Percentiles rank a stretch among this genome's conserved stretches.
Evolutionary conservation across 495 filamentous ascomycete genomes (phyloP).

Genomic region (Mytilinidion resinicola): DNA sequence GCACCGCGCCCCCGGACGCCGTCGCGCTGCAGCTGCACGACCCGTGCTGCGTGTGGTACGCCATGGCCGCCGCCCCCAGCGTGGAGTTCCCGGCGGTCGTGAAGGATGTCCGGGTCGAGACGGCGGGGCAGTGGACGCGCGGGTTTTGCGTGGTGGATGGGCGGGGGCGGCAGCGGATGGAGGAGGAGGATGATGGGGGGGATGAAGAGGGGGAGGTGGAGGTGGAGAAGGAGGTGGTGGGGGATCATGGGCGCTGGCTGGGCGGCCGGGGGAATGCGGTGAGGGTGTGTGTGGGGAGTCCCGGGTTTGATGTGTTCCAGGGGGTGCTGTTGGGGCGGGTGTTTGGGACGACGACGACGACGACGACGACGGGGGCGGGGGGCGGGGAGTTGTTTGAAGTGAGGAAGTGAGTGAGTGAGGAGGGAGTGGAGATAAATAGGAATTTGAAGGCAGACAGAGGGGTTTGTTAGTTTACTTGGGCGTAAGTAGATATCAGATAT

Average conservation of each 20-base stretch:
- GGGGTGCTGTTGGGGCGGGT: slow-evolving; percentile 35
- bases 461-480: neutral
- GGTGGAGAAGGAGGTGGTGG: slow-evolving; percentile 46
- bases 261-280: slow-evolving; percentile 72
- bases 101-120: slow-evolving; percentile 78
- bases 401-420: neutral
- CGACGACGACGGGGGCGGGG: neutral
- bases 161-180: slow-evolving; percentile 50
- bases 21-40: slow-evolving; percentile 75
- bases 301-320: slow-evolving; percentile 46
- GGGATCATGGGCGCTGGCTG: slow-evolving; percentile 71
- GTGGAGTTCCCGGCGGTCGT: slow-evolving; percentile 38
- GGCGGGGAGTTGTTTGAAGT: neutral
- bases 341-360: slow-evolving; percentile 21
- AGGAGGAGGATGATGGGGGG: slow-evolving; percentile 44
- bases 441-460: neutral
- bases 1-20: slow-evolving; percentile 46
- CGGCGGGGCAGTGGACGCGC: slow-evolving; percentile 84
- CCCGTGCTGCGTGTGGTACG: slow-evolving; percentile 70
- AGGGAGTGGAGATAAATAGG: neutral
- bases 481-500: neutral
- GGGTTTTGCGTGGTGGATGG: slow-evolving; percentile 84
- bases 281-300: slow-evolving; percentile 56
- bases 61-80: slow-evolving; percentile 34
- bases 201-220: slow-evolving; percentile 54